phyloP scores from a whole-genome alignment of 2,329 filamentous ascomycete species.

The Tolypocladium tundrense region DNA sequence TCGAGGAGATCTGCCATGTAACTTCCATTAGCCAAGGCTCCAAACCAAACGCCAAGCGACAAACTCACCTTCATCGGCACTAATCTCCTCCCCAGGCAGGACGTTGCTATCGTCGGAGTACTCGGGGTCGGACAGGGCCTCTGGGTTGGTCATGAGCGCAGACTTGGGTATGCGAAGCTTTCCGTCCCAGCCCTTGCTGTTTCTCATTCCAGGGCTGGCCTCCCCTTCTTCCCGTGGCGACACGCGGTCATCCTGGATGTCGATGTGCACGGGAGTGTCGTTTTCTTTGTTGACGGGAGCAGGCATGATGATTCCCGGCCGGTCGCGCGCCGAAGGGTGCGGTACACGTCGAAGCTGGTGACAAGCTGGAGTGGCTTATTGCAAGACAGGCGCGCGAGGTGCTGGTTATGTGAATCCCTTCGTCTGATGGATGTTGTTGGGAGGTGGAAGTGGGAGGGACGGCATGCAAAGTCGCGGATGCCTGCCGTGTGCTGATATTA shows the following conservation, averaged over 20 bases:
- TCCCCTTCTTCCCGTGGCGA: constrained; percentile 29
- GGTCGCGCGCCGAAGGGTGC: background rate
- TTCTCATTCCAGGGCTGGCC: constrained; percentile 37
- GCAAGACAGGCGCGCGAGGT: background rate
- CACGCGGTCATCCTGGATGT: constrained; percentile 33
- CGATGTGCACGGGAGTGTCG: constrained; percentile 34
- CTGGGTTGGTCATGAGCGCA: constrained; percentile 59
- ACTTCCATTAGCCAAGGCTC: constrained; percentile 7
- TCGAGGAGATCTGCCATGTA: constrained; percentile 45
- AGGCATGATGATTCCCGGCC: constrained; percentile 25
- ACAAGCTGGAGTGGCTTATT: background rate
- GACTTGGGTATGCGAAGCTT: constrained; percentile 64
- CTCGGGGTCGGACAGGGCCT: constrained; percentile 74
- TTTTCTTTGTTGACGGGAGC: constrained; percentile 25
- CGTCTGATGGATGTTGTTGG: background rate
- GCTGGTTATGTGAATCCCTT: background rate
- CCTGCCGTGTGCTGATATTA: background rate
- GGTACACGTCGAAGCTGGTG: background rate
- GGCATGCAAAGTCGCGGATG: background rate
- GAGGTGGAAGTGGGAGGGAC: background rate
- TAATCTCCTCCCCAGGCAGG: constrained; percentile 62
- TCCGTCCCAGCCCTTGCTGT: constrained; percentile 71
- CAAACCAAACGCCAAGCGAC: background rate
- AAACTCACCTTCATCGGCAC: constrained; percentile 65
- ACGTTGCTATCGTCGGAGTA: constrained; percentile 66